Percentiles rank a stretch among this genome's conserved stretches.
Evolutionary conservation across 306 rosid genomes (phyloP).

Genomic region (Rosa chinensis): DNA sequence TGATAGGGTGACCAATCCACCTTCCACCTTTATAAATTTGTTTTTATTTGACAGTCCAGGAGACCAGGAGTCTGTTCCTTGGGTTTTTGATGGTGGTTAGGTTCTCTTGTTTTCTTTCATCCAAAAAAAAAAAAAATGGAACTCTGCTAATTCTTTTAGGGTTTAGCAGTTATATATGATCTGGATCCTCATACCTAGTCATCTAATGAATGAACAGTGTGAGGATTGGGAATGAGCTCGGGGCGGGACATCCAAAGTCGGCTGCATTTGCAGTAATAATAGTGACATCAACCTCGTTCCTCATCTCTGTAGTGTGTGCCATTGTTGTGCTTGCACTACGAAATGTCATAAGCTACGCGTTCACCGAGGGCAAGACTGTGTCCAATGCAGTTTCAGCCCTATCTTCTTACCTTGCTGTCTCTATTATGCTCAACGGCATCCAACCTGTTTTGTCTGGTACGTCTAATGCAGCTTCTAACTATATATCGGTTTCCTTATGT

Average conservation of each 20-base stretch:
- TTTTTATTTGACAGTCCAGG: too few species aligned
- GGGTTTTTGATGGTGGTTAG: too few species aligned
- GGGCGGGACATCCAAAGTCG: slow-evolving; percentile 56
- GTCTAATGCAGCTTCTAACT: not conserved
- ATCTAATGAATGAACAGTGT: slow-evolving; percentile 30
- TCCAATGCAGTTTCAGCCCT: slow-evolving; percentile 49
- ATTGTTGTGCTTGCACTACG: slow-evolving; percentile 35
- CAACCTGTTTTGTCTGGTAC: slow-evolving; percentile 55
- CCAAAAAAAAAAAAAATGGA: too few species aligned
- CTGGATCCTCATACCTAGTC: not conserved
- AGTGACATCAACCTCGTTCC: slow-evolving; percentile 33
- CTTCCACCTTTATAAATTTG: too few species aligned
- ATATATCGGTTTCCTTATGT: not conserved
- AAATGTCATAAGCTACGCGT: slow-evolving; percentile 35
- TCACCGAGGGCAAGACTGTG: slow-evolving; percentile 40
- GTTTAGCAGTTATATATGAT: not conserved
- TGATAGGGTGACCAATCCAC: too few species aligned
- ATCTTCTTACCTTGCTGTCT: slow-evolving; percentile 36
- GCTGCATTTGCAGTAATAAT: slow-evolving; percentile 41
- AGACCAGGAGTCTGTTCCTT: too few species aligned
- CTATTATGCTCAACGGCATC: slow-evolving; percentile 46
- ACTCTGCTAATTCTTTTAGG: not conserved
- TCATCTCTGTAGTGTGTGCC: slow-evolving; percentile 33
- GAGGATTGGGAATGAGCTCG: slow-evolving; percentile 55
- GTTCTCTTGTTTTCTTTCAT: too few species aligned